Percentiles rank a stretch among this genome's conserved stretches.
These are phyloP conservation scores for Purshia tridentata DNA, from an alignment of 306 rosid genomes.

Conservation along the genomic window DNA sequence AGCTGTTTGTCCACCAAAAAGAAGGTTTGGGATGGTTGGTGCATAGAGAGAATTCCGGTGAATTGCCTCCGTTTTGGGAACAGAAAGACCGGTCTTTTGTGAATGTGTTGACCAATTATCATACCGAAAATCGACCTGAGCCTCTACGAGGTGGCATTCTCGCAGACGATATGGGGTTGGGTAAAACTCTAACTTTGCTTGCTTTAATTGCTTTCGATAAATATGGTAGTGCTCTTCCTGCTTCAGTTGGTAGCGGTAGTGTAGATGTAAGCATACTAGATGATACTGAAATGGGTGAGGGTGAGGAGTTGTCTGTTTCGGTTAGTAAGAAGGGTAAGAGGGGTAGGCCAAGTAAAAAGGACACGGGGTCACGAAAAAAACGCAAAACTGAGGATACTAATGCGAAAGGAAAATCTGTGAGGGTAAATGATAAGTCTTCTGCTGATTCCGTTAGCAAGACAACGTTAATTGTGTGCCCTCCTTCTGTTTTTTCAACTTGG, in stretches of 20 bases:
- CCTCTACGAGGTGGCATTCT: constrained; percentile 78
- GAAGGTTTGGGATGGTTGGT: constrained; percentile 71
- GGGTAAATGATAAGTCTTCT: constrained; percentile 14
- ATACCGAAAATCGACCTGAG: constrained; percentile 40
- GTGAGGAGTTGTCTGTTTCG: constrained; percentile 19
- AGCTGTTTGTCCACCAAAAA: constrained; percentile 66
- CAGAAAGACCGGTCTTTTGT: constrained; percentile 44
- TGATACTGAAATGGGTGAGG: constrained; percentile 31
- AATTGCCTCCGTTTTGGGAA: constrained; percentile 80
- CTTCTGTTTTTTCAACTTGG: constrained; percentile 78
- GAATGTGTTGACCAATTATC: constrained; percentile 59
- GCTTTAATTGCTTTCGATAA: constrained; percentile 65
- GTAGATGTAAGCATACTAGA: constrained; percentile 23
- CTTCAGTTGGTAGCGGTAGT: constrained; percentile 7
- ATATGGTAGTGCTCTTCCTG: constrained; percentile 8
- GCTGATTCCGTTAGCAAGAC: constrained; percentile 25
- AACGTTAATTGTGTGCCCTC: constrained; percentile 76
- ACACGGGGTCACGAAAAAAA: constrained; percentile 27
- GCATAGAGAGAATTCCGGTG: constrained; percentile 50
- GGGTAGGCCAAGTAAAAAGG: constrained; percentile 24
- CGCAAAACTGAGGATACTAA: constrained; percentile 22
- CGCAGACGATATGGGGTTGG: constrained; percentile 84
- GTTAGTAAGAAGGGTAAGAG: constrained; percentile 41
- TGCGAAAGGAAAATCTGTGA: constrained; percentile 19
- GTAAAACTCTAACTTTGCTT: constrained; percentile 73